Percentiles rank a stretch among this genome's conserved stretches.
phyloP scores from a whole-genome alignment of 495 filamentous ascomycete species.

The Penicillium steckii region DNA sequence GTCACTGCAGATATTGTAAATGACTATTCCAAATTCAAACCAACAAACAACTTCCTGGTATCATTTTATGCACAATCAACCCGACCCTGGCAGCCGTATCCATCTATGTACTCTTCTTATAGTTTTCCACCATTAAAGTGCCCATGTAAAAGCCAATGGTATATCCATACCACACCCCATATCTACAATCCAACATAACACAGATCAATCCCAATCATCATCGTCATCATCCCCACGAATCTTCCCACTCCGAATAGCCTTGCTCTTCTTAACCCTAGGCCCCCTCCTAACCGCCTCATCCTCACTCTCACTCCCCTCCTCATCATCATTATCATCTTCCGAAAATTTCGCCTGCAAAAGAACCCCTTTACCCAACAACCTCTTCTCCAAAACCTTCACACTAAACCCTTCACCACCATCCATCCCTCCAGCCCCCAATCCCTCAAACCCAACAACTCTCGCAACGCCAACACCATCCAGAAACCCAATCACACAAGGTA shows the following conservation, averaged over 20 bases:
- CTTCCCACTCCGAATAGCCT: slow-evolving; percentile 50
- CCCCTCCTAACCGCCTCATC: slow-evolving; percentile 25
- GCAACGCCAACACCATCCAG: slow-evolving; percentile 66
- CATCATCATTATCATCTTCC: slow-evolving; percentile 37
- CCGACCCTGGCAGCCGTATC: too few relatives aligned
- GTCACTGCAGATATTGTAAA: too few relatives aligned
- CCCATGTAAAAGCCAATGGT: background rate
- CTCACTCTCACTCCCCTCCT: slow-evolving; percentile 33
- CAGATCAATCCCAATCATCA: slow-evolving; percentile 65
- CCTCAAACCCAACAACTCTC: slow-evolving; percentile 73
- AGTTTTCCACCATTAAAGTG: too few relatives aligned
- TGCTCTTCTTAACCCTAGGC: slow-evolving; percentile 36
- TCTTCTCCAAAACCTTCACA: slow-evolving; percentile 61
- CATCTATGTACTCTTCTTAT: too few relatives aligned
- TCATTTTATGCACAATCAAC: too few relatives aligned
- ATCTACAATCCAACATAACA: background rate
- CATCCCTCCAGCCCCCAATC: slow-evolving; percentile 55
- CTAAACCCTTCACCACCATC: slow-evolving; percentile 60
- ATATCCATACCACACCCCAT: background rate
- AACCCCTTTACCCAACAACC: slow-evolving; percentile 59
- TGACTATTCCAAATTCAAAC: too few relatives aligned
- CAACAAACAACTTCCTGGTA: too few relatives aligned
- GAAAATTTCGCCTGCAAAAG: slow-evolving; percentile 54
- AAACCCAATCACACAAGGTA: slow-evolving; percentile 77
- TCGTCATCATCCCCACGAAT: slow-evolving; percentile 48